phyloP scores from a whole-genome alignment of 768 basidiomycete genomes.

The Chalciporus chontae region DNA sequence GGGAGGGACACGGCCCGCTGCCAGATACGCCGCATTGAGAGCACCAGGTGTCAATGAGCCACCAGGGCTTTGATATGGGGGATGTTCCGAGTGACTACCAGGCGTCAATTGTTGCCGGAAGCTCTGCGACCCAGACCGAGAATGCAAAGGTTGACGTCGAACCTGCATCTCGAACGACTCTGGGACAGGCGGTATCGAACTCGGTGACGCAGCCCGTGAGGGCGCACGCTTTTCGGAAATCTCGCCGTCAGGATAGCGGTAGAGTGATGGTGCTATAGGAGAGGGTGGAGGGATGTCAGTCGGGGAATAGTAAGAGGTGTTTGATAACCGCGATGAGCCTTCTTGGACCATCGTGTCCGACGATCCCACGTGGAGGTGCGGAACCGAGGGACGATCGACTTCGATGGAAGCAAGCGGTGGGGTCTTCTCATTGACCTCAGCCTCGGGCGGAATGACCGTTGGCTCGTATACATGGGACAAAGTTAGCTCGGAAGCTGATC shows the following conservation, averaged over 20 bases:
- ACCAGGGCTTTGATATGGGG: background rate
- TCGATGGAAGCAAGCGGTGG: background rate
- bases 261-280: conserved; percentile 51
- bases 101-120: background rate
- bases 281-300: conserved; percentile 51
- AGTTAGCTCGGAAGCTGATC: conserved; percentile 63
- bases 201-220: conserved; percentile 6
- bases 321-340: conserved; percentile 40
- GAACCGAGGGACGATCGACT: background rate
- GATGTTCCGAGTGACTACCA: background rate
- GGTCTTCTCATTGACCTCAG: conserved; percentile 14
- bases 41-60: background rate
- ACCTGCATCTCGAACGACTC: conserved; percentile 40
- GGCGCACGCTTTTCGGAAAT: conserved; percentile 39
- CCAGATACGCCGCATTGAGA: background rate
- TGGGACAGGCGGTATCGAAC: conserved; percentile 7
- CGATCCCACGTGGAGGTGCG: conserved; percentile 10
- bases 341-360: conserved; percentile 25
- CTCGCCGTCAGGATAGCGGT: conserved; percentile 45
- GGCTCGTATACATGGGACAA: conserved; percentile 45
- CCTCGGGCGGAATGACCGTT: conserved; percentile 31
- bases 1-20: background rate
- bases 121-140: conserved; percentile 9
- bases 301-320: conserved; percentile 60
- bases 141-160: conserved; percentile 20